Percentiles rank a stretch among this genome's conserved stretches.
phyloP scores from a whole-genome alignment of 306 rosid species.

The Sindora glabra region DNA sequence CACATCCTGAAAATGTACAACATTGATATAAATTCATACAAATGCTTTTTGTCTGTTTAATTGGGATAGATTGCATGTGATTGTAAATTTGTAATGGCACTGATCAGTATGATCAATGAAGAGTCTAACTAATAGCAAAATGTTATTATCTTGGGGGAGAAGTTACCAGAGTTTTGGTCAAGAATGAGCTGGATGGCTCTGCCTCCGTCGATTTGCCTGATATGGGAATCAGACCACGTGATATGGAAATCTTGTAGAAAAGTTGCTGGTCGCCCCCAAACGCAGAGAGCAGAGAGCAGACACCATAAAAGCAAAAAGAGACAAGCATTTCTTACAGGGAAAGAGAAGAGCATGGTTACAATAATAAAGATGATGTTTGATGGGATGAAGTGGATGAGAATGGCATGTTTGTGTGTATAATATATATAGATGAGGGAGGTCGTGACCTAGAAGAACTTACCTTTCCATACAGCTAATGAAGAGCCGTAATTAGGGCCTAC shows the following conservation, averaged over 20 bases:
- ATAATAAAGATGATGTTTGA: too few species aligned
- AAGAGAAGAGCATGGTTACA: conserved; percentile 24
- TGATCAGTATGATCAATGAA: background rate
- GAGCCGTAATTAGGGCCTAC: conserved; percentile 61
- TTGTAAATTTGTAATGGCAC: too few species aligned
- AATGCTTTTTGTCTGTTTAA: background rate
- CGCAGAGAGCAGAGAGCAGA: conserved; percentile 19
- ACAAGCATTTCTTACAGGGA: conserved; percentile 4
- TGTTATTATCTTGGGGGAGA: background rate
- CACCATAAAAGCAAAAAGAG: conserved; percentile 19
- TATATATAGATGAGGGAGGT: too few species aligned
- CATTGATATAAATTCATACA: too few species aligned
- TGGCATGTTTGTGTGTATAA: background rate
- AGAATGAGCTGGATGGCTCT: conserved; percentile 70
- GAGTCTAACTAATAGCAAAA: background rate
- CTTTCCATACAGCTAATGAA: conserved; percentile 80
- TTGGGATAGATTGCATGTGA: background rate
- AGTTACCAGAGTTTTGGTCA: conserved; percentile 78
- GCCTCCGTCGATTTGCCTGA: conserved; percentile 74
- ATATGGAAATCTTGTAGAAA: conserved; percentile 57
- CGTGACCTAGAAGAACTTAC: conserved; percentile 25
- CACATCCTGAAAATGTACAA: conserved; percentile 49
- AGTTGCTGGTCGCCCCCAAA: conserved; percentile 62
- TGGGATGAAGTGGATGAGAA: background rate
- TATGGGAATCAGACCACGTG: conserved; percentile 71